Percentiles rank a stretch among this genome's conserved stretches.
These are phyloP conservation scores for Drechslerella dactyloides DNA, from an alignment of 2,329 filamentous ascomycete species.

Conservation along the genomic window DNA sequence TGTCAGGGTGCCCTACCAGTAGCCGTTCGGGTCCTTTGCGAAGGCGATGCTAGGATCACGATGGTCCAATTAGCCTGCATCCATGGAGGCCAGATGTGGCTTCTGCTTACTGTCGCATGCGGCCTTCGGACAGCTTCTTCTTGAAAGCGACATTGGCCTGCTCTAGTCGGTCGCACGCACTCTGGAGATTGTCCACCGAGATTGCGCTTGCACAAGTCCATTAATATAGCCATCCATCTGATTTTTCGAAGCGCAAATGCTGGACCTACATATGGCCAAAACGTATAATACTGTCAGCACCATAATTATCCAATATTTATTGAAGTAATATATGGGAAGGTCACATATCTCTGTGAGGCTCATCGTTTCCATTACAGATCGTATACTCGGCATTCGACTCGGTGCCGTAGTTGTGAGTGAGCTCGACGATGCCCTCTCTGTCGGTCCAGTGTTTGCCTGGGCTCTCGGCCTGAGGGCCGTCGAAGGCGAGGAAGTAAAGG, in stretches of 20 bases:
- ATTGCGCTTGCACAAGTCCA: slow-evolving; percentile 46
- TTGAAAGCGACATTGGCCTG: slow-evolving; percentile 91
- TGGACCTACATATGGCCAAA: slow-evolving; percentile 55
- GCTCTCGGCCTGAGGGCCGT: slow-evolving; percentile 76
- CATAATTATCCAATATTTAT: background rate
- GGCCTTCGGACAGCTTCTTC: slow-evolving; percentile 88
- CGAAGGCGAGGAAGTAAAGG: slow-evolving; percentile 92
- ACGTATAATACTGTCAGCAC: slow-evolving; percentile 51
- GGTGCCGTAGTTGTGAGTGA: slow-evolving; percentile 78
- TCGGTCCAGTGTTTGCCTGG: slow-evolving; percentile 76
- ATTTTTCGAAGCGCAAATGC: background rate
- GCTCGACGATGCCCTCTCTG: slow-evolving; percentile 86
- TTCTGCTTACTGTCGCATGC: slow-evolving; percentile 66
- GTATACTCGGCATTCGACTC: slow-evolving; percentile 82
- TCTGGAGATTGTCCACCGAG: slow-evolving; percentile 68
- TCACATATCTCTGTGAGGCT: slow-evolving; percentile 66
- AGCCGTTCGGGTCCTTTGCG: slow-evolving; percentile 83
- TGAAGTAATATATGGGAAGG: background rate
- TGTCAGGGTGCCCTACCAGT: slow-evolving; percentile 66
- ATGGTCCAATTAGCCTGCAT: background rate
- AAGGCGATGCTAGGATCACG: slow-evolving; percentile 72
- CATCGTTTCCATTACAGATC: slow-evolving; percentile 86
- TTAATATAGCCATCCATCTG: background rate
- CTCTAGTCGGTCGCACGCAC: slow-evolving; percentile 85
- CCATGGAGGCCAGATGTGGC: background rate